phyloP scores from a whole-genome alignment of 805 yeast genomes.

The Candida chilensis region DNA sequence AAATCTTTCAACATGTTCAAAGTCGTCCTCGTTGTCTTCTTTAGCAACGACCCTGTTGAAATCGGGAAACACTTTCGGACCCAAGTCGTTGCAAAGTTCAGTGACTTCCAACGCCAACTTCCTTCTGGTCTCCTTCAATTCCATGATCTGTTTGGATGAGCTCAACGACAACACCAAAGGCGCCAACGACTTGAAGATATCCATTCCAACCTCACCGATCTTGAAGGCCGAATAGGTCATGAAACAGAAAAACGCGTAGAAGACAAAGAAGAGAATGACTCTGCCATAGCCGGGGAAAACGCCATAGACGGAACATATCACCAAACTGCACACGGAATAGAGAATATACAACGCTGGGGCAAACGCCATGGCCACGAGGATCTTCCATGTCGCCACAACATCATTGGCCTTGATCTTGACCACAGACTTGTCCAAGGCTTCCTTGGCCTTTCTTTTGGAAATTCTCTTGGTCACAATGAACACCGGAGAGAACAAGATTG shows the following conservation, averaged over 20 bases:
- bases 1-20: background rate
- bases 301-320: conserved; percentile 9
- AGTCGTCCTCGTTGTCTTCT: background rate
- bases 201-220: conserved; percentile 31
- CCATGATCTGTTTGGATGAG: conserved; percentile 20
- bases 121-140: conserved; percentile 16
- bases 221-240: conserved; percentile 31
- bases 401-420: conserved; percentile 31
- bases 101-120: conserved; percentile 17
- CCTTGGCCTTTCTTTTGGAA: conserved; percentile 21
- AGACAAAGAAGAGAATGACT: conserved; percentile 11
- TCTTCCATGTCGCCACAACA: conserved; percentile 33
- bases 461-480: conserved; percentile 20
- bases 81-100: conserved; percentile 24
- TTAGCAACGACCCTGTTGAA: conserved; percentile 10
- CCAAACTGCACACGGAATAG: conserved; percentile 23
- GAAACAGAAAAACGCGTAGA: conserved; percentile 24
- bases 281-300: conserved; percentile 7
- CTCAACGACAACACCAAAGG: conserved; percentile 25
- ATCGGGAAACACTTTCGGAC: conserved; percentile 28
- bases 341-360: conserved; percentile 30
- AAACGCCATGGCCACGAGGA: conserved; percentile 26
- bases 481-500: conserved; percentile 17
- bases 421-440: conserved; percentile 25
- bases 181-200: conserved; percentile 26